Evolutionary conservation across 2,329 filamentous ascomycete genomes (phyloP), one percentile per base, ranked within the genome.

Genomic region (Aureobasidium sp.): DNA sequence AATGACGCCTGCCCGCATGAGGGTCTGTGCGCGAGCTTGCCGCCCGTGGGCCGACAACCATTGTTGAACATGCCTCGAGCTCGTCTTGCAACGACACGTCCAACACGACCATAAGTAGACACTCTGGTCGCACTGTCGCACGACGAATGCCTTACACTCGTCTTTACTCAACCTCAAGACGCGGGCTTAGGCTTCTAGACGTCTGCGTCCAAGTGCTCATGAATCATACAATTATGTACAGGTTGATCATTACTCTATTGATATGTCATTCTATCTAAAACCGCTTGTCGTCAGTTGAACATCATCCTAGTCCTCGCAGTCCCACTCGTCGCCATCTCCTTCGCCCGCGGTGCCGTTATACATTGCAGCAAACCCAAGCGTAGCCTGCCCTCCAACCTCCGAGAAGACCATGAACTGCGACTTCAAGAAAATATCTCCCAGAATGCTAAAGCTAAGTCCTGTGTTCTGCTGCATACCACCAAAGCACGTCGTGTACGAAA

Each of bases 351-450:
- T 64, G 42, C 55, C 55, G 12, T 58, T 58, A 42, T 47, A 58
- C 20, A 12, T 14, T 6, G 57, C 57, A 22, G 64, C 64, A 25
- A 65, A 64, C 5, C 64, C 64, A 12, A 65, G 53, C n/a, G 57
- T 20, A 1, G 60, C 42, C 22, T 47, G 42, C 7, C 56, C 56
- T 17, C 53, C 45, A 20, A 62, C 63, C 17, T 42, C 25, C 15
- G 61, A 86, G 71, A 89, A 90, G 48, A 89, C 83, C 22, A 87
- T 83, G 70, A 88, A 90, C 66, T 88, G 78, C 60, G 84, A 83
- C 81, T 92, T 92, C 67, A 92, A 80, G 76, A 90, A 90, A 62
- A 89, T 80, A 63, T 91, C 88, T 6, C 89, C 89, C 56, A 90
- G 81, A 69, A 92, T 89, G 62, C 80, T 82, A 64, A 85, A 79